phyloP scores from a whole-genome alignment of 768 basidiomycete genomes.

The Boletus huronensis region DNA sequence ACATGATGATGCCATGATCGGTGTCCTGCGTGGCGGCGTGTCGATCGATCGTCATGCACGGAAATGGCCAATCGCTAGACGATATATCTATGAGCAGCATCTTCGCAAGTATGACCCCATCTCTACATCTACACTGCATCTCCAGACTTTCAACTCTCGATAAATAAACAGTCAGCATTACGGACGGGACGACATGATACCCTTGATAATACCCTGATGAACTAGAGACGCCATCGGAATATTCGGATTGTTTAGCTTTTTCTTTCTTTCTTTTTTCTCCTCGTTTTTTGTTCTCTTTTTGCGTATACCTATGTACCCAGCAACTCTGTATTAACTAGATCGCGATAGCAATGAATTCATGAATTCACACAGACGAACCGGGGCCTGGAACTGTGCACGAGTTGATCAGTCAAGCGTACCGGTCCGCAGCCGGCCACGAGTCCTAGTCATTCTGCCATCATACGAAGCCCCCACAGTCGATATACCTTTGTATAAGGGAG shows the following conservation, averaged over 20 bases:
- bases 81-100: constrained; percentile 5
- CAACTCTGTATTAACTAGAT: constrained; percentile 16
- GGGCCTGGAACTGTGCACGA: neutral
- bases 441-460: constrained; percentile 5
- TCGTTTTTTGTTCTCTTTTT: neutral
- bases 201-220: constrained; percentile 21
- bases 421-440: neutral
- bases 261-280: neutral
- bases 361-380: neutral
- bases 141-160: neutral
- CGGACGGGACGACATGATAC: constrained; percentile 18
- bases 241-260: constrained; percentile 10
- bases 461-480: neutral
- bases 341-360: neutral
- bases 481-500: too few relatives aligned
- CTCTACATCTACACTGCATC: constrained; percentile 8
- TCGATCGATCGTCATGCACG: constrained; percentile 22
- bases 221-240: constrained; percentile 2
- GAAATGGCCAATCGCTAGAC: constrained; percentile 1
- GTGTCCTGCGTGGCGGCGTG: constrained; percentile 6
- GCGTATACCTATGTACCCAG: neutral
- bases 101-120: constrained; percentile 8
- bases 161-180: constrained; percentile 1
- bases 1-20: constrained; percentile 14
- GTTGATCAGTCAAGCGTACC: neutral